Conservation (phyloP, 768 basidiomycete genomes). For the Tricholoma sp. region DNA sequence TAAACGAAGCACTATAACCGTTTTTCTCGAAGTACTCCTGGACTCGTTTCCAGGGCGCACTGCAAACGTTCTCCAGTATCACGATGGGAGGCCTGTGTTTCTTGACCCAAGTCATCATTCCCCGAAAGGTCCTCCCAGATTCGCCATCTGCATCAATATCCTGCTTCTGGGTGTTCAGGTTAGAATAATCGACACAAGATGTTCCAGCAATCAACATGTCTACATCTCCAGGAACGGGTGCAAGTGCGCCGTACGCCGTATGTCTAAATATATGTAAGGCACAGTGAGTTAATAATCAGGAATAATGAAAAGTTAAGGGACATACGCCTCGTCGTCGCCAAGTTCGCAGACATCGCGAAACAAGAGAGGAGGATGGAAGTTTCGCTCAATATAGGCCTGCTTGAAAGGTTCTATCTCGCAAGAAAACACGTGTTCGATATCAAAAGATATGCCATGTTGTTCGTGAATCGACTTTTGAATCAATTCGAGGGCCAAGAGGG, state of each 20-base stretch:
- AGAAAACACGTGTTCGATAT: constrained; percentile 90
- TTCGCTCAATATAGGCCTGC: constrained; percentile 95
- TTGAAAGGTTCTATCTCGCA: constrained; percentile 98
- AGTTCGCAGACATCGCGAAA: constrained; percentile 95
- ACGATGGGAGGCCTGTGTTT: constrained; percentile 87
- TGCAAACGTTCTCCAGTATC: constrained; percentile 91
- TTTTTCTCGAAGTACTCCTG: constrained; percentile 66
- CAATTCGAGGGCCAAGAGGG: constrained; percentile 82
- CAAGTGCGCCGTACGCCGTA: constrained; percentile 87
- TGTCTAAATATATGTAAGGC: constrained; percentile 43
- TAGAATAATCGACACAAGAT: constrained; percentile 97
- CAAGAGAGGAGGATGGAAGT: constrained; percentile 87
- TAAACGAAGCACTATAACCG: constrained; percentile 66
- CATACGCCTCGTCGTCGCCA: constrained; percentile 72
- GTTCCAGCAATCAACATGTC: constrained; percentile 92
- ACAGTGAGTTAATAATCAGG: not conserved
- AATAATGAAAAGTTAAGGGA: constrained; percentile 7
- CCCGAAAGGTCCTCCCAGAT: constrained; percentile 88
- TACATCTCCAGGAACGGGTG: constrained; percentile 82
- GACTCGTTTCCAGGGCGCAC: constrained; percentile 84
- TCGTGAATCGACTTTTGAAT: constrained; percentile 73
- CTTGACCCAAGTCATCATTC: constrained; percentile 91
- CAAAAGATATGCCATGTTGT: constrained; percentile 57
- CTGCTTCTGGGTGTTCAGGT: constrained; percentile 89
- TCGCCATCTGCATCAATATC: constrained; percentile 87